phyloP scores from a whole-genome alignment of 2,329 filamentous ascomycete species.

The Hypoxylon sp. region DNA sequence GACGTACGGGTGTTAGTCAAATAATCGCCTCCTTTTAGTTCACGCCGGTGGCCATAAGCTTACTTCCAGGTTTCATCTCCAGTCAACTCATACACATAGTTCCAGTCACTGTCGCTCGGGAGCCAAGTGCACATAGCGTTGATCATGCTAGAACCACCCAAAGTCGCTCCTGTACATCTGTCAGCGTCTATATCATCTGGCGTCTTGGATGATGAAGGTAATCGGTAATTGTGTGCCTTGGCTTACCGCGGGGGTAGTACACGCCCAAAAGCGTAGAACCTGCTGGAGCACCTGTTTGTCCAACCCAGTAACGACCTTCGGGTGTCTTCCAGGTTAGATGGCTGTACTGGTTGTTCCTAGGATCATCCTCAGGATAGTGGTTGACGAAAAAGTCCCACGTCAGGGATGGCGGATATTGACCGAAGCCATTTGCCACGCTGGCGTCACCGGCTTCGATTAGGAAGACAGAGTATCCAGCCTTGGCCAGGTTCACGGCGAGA shows the following conservation, averaged over 20 bases:
- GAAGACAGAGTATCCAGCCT: constrained; percentile 63
- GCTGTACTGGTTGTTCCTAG: constrained; percentile 55
- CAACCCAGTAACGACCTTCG: constrained; percentile 40
- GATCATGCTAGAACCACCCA: constrained; percentile 47
- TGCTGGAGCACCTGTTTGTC: constrained; percentile 36
- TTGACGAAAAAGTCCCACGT: constrained; percentile 67
- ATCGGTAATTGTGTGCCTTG: background rate
- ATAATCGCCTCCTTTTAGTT: too few relatives aligned
- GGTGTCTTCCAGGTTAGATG: constrained; percentile 39
- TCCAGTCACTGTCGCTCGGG: constrained; percentile 42
- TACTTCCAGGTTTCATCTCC: too few relatives aligned
- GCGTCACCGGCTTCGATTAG: constrained; percentile 67
- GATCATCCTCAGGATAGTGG: constrained; percentile 62
- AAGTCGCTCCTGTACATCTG: constrained; percentile 22
- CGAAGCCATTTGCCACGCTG: constrained; percentile 54
- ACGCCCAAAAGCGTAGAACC: constrained; percentile 45
- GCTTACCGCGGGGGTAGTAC: constrained; percentile 45
- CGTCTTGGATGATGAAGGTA: too few relatives aligned
- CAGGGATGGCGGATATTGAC: constrained; percentile 54
- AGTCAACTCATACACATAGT: constrained; percentile 44
- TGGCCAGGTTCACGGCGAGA: constrained; percentile 62
- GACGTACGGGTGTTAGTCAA: too few relatives aligned
- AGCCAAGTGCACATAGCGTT: constrained; percentile 34
- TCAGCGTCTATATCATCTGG: too few relatives aligned
- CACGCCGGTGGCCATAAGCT: too few relatives aligned